A percentile compares a stretch with the other conserved stretches of the same genome.
Conservation (phyloP, 2,329 filamentous ascomycete genomes). For the Talaromyces amestolkiae region DNA sequence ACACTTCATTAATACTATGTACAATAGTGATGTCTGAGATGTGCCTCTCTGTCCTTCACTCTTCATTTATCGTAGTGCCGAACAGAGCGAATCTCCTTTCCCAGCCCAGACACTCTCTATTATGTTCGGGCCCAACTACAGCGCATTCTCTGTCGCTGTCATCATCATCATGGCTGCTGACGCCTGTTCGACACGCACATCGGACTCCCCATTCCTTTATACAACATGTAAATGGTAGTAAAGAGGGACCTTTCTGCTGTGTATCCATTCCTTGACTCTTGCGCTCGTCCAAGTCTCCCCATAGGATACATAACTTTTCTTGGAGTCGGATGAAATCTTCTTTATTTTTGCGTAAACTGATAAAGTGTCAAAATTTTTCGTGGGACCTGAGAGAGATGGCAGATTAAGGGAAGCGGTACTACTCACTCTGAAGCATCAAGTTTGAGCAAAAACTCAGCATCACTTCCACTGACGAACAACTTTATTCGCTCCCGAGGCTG, state of each 20-base stretch:
- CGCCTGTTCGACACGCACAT: constrained; percentile 25
- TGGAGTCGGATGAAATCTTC: constrained; percentile 54
- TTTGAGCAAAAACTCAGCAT: constrained; percentile 57
- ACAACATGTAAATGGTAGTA: constrained; percentile 67
- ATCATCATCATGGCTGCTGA: constrained; percentile 31
- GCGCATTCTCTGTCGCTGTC: constrained; percentile 25
- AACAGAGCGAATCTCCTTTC: constrained; percentile 64
- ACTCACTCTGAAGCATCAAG: constrained; percentile 56
- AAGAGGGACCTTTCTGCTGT: constrained; percentile 39
- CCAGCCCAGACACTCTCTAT: constrained; percentile 54
- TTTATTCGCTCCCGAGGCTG: constrained; percentile 55
- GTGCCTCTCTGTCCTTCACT: constrained; percentile 13
- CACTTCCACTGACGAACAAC: constrained; percentile 63
- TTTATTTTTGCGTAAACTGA: constrained; percentile 57
- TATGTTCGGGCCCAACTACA: constrained; percentile 29
- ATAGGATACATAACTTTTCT: constrained; percentile 72
- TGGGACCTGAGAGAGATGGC: background rate
- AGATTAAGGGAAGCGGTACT: background rate
- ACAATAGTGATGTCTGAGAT: background rate
- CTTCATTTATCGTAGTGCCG: constrained; percentile 56
- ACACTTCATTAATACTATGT: background rate
- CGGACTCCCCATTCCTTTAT: constrained; percentile 67
- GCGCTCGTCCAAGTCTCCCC: constrained; percentile 79
- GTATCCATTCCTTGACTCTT: constrained; percentile 47
- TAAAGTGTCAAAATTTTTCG: background rate